phyloP scores from a whole-genome alignment of 352 stramenopile species.

The Phytophthora citrophthora region DNA sequence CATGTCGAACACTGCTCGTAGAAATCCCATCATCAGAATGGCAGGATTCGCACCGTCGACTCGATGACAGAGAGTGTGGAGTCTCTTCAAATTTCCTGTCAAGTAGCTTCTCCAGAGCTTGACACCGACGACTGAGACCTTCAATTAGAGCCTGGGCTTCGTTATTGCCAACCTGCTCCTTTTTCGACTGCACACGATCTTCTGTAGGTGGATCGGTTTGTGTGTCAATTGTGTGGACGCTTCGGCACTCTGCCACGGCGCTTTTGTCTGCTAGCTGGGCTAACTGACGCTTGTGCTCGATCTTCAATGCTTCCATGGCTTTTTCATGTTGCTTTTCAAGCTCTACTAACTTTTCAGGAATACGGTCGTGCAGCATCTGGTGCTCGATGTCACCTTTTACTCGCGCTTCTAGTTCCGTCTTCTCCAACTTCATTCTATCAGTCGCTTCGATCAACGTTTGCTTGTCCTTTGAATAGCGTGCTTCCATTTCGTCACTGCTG shows the following conservation, averaged over 20 bases:
- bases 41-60: constrained; percentile 35
- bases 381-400: constrained; percentile 19
- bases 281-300: constrained; percentile 35
- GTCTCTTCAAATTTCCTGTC: constrained; percentile 67
- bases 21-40: constrained; percentile 29
- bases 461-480: constrained; percentile 13
- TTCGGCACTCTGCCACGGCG: constrained; percentile 11
- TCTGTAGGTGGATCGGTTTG: constrained; percentile 31
- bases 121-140: constrained; percentile 55
- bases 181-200: neutral
- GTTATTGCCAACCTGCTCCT: constrained; percentile 1
- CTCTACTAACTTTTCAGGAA: constrained; percentile 9
- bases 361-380: constrained; percentile 8
- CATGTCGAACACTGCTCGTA: constrained; percentile 13
- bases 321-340: constrained; percentile 29
- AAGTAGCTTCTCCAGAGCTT: constrained; percentile 56
- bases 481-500: constrained; percentile 14
- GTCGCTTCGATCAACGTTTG: constrained; percentile 10
- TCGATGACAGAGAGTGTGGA: constrained; percentile 22
- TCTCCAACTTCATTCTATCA: constrained; percentile 11
- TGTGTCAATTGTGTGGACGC: constrained; percentile 7
- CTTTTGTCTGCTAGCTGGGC: constrained; percentile 23
- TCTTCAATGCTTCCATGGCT: constrained; percentile 14
- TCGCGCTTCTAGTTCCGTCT: constrained; percentile 12
- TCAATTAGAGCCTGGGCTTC: constrained; percentile 38